Percentiles rank a stretch among this genome's conserved stretches.
These are phyloP conservation scores for Tolypocladium nubicola DNA, from an alignment of 2,329 filamentous ascomycete genomes.

Conservation along the genomic window DNA sequence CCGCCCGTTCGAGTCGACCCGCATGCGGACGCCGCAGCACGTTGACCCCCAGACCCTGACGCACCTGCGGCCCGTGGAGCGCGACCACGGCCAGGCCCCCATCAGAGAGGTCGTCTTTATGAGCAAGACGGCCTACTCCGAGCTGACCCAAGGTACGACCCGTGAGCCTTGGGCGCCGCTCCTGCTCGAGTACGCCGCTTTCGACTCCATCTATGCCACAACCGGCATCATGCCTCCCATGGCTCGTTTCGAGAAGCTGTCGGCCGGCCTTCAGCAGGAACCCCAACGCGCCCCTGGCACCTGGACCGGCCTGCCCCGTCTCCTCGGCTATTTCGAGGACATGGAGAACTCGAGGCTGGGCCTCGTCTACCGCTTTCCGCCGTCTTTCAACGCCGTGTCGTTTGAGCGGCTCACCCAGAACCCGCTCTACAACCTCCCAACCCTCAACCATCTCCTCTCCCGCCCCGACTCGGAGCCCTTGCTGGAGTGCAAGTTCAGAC, in stretches of 20 bases:
- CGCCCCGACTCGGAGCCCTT: conserved; percentile 48
- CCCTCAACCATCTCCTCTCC: conserved; percentile 42
- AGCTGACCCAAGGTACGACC: conserved; percentile 31
- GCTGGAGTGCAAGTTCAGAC: conserved; percentile 64
- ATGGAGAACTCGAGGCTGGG: conserved; percentile 59
- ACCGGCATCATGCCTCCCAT: conserved; percentile 55
- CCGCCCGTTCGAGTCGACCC: conserved; percentile 45
- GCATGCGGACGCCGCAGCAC: conserved; percentile 50
- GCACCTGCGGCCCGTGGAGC: conserved; percentile 32
- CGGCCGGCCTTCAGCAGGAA: conserved; percentile 44
- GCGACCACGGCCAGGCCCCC: conserved; percentile 16
- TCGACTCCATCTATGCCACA: conserved; percentile 50
- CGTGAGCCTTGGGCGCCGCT: conserved; percentile 42
- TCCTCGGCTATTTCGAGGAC: conserved; percentile 67
- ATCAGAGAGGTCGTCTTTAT: conserved; percentile 36
- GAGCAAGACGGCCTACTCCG: conserved; percentile 40
- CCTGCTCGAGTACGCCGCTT: conserved; percentile 60
- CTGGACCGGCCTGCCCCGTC: conserved; percentile 50
- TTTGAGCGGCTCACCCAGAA: conserved; percentile 40
- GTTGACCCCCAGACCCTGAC: conserved; percentile 45
- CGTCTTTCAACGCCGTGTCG: conserved; percentile 48
- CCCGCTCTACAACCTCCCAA: conserved; percentile 39
- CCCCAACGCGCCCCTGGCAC: conserved; percentile 40
- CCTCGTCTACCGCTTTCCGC: conserved; percentile 64
- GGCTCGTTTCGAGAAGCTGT: conserved; percentile 54